Evolutionary conservation across 345 rosid genomes (phyloP), one percentile per base, ranked within the genome.

Genomic region (Diplotaxis tenuifolia): DNA sequence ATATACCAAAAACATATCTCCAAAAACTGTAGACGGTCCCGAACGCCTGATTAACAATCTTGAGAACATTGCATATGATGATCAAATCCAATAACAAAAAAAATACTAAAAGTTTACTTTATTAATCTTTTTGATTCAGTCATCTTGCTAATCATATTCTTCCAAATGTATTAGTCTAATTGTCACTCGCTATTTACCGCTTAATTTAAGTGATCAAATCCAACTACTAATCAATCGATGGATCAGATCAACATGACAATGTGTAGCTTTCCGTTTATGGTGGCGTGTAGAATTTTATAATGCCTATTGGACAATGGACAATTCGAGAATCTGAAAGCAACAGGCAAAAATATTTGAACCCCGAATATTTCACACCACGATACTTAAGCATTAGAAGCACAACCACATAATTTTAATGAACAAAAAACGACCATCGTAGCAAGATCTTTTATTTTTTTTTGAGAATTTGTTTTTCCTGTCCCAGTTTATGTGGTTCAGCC

Each of bases 201-300:
- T 49, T 71, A 57, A 27, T 65, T 23, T 57, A 65, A 71, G 36
- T 71, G 68, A 65, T 60, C 36, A 65, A 50, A 52, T 66, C 68
- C 69, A 77, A 71, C 76, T 15, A 65, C 68, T 59, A 66, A 77
- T 25, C 19, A 45, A 23, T 60, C 54, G 64, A 52, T 29, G 73
- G 73, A 52, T 19, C 20, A 71, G 49, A 77, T 77, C 54, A 38
- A 32, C 29, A 65, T 49, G 63, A 36, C 10, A 31, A 54, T 49
- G 40, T 62, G 68, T 14, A 65, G 76, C 76, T 71, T 31, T 77
- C 68, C 2, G 49, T 50, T 59, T 65, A 67, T 77, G 76, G 73
- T 71, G 76, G 73, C 56, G 76, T 65, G 68, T 9, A 50, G 80
- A 77, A 71, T 71, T 71, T 77, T 71, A 50, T 77, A 71, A 71